Conservation (phyloP, 768 basidiomycete genomes). For the Clitopilus passeckerianus region DNA sequence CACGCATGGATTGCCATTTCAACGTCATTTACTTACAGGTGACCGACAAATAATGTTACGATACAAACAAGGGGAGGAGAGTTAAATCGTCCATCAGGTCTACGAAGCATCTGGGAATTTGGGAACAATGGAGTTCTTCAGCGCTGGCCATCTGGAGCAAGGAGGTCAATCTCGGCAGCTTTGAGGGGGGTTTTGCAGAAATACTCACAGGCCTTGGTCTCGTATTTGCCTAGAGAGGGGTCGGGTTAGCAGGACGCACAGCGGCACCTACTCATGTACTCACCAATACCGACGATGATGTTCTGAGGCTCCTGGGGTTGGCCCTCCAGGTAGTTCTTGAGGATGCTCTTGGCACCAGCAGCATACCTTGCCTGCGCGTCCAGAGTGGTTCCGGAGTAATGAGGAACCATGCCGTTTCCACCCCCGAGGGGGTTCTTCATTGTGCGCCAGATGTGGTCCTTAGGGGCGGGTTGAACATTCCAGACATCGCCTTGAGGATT, state of each 20-base stretch:
- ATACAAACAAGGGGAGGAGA: not conserved
- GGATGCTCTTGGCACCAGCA: slow-evolving; percentile 60
- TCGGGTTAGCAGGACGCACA: slow-evolving; percentile 1
- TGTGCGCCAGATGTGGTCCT: slow-evolving; percentile 82
- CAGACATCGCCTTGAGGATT: slow-evolving; percentile 59
- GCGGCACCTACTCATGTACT: slow-evolving; percentile 18
- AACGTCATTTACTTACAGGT: too few species aligned
- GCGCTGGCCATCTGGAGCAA: slow-evolving; percentile 43
- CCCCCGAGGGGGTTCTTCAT: slow-evolving; percentile 77
- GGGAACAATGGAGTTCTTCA: slow-evolving; percentile 16
- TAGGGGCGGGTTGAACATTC: slow-evolving; percentile 85
- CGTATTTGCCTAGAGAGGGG: slow-evolving; percentile 28
- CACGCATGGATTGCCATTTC: too few species aligned
- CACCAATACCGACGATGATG: slow-evolving; percentile 72
- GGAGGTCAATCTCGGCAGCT: slow-evolving; percentile 2
- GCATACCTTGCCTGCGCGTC: slow-evolving; percentile 90
- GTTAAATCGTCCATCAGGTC: not conserved
- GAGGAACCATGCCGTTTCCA: slow-evolving; percentile 88
- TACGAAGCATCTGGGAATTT: not conserved
- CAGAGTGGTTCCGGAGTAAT: slow-evolving; percentile 85
- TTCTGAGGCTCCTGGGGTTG: slow-evolving; percentile 74
- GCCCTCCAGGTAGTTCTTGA: slow-evolving; percentile 60
- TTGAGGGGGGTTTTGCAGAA: not conserved
- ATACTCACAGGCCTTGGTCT: slow-evolving; percentile 39
- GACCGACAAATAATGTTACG: not conserved